These are phyloP conservation scores for Pseudogymnoascus sp. DNA, from an alignment of 2,329 filamentous ascomycete species.

Conservation along the genomic window DNA sequence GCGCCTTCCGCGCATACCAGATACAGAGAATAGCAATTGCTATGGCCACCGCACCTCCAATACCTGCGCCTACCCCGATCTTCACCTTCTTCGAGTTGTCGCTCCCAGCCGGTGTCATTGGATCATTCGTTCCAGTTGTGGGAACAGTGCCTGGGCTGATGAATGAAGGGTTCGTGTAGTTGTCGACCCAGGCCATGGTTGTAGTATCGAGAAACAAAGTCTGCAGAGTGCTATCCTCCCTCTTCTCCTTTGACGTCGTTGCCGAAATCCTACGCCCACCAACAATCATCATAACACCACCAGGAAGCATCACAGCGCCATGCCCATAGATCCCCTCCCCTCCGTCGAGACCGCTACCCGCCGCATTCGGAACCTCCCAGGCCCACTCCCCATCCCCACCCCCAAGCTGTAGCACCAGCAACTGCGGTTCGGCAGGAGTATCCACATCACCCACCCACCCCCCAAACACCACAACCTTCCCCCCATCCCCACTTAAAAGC, in stretches of 20 bases:
- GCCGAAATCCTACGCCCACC: slow-evolving; percentile 48
- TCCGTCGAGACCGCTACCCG: slow-evolving; percentile 30
- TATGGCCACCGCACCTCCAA: slow-evolving; percentile 42
- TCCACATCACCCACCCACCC: slow-evolving; percentile 84
- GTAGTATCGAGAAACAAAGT: slow-evolving; percentile 52
- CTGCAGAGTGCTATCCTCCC: slow-evolving; percentile 28
- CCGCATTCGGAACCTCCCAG: slow-evolving; percentile 54
- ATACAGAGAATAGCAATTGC: slow-evolving; percentile 30
- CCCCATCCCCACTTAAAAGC: slow-evolving; percentile 70
- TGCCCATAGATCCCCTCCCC: slow-evolving; percentile 50
- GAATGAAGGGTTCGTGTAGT: slow-evolving; percentile 42
- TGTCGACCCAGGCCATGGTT: slow-evolving; percentile 47
- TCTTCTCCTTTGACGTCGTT: slow-evolving; percentile 22
- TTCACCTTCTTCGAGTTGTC: slow-evolving; percentile 40
- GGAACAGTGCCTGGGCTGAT: slow-evolving; percentile 16
- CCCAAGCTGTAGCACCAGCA: slow-evolving; percentile 68
- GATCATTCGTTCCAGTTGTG: slow-evolving; percentile 21
- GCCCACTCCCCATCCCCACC: slow-evolving; percentile 60
- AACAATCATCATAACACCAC: slow-evolving; percentile 60
- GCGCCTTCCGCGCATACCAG: slow-evolving; percentile 41
- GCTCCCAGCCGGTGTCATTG: slow-evolving; percentile 14
- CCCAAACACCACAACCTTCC: slow-evolving; percentile 68
- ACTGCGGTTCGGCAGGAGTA: slow-evolving; percentile 70
- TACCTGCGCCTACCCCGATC: slow-evolving; percentile 55
- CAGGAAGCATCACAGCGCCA: slow-evolving; percentile 53